These are phyloP conservation scores for Ampelocalamus luodianensis DNA, from an alignment of 176 grass and related monocot species.

Conservation along the genomic window DNA sequence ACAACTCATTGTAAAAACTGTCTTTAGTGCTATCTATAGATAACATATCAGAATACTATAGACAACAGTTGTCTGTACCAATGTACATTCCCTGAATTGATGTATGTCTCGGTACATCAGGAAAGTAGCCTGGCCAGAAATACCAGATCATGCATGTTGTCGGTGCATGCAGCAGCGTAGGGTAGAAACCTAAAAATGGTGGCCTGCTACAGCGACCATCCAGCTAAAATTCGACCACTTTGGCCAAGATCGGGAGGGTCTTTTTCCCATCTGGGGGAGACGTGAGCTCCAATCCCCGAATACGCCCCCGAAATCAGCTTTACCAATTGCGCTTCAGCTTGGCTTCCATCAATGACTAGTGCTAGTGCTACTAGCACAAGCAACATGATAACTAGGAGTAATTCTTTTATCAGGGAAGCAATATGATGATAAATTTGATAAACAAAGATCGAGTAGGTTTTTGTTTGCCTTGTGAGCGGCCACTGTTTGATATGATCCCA, in stretches of 20 bases:
- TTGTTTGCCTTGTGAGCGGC: slow-evolving; percentile 13
- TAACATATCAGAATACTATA: too few species aligned
- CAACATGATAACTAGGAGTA: not conserved
- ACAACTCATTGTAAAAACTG: too few species aligned
- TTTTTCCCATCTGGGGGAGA: not conserved
- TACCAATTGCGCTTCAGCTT: slow-evolving; percentile 20
- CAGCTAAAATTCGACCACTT: not conserved
- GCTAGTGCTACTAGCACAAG: not conserved
- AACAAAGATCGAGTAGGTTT: not conserved
- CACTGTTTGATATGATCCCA: not conserved
- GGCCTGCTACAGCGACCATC: not conserved
- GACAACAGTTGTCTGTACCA: too few species aligned
- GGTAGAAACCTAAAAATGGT: not conserved
- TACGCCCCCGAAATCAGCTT: not conserved
- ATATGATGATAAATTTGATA: not conserved
- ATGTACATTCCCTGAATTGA: too few species aligned
- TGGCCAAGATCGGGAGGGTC: not conserved
- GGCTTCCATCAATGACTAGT: slow-evolving; percentile 18
- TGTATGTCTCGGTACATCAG: not conserved
- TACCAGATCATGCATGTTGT: not conserved
- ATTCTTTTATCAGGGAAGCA: not conserved
- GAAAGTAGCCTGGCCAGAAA: not conserved
- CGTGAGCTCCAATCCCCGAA: slow-evolving; percentile 40
- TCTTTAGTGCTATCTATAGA: too few species aligned
- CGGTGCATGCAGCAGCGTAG: not conserved